A percentile compares a stretch with the other conserved stretches of the same genome.
Conservation (phyloP, 768 basidiomycete species). For the Podaxis rugospora region DNA sequence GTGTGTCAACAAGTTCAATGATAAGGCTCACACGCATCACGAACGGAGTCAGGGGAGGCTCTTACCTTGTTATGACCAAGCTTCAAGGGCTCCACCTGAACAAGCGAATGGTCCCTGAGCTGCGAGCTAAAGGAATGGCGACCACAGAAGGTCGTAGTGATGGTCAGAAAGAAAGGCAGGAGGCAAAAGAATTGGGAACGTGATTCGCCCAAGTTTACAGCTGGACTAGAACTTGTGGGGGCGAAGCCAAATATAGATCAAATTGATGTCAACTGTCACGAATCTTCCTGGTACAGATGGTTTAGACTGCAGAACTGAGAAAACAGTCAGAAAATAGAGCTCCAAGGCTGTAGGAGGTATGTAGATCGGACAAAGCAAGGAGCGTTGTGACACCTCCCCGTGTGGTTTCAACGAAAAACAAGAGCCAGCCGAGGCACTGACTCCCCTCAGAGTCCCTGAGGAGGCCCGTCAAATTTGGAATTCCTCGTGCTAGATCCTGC, state of each 20-base stretch:
- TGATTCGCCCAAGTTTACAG: background rate
- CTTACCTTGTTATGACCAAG: slow-evolving; percentile 4
- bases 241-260: slow-evolving; percentile 4
- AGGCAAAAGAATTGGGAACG: background rate
- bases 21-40: background rate
- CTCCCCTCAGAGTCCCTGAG: background rate
- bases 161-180: slow-evolving; percentile 1
- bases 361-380: background rate
- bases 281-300: background rate
- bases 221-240: slow-evolving; percentile 6
- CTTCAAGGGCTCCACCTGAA: background rate
- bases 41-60: background rate
- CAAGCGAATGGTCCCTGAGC: background rate
- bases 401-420: background rate
- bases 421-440: background rate
- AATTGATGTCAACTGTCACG: slow-evolving; percentile 12
- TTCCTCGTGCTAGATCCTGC: background rate
- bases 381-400: background rate
- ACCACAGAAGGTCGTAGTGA: slow-evolving; percentile 17
- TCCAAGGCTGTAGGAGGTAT: background rate
- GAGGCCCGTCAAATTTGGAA: background rate
- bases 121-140: slow-evolving; percentile 31
- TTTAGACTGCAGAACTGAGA: background rate
- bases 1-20: background rate
- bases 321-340: background rate